These are phyloP conservation scores for Schizopora paradoxa DNA, from an alignment of 1,284 basidiomycete genomes.

Conservation along the genomic window DNA sequence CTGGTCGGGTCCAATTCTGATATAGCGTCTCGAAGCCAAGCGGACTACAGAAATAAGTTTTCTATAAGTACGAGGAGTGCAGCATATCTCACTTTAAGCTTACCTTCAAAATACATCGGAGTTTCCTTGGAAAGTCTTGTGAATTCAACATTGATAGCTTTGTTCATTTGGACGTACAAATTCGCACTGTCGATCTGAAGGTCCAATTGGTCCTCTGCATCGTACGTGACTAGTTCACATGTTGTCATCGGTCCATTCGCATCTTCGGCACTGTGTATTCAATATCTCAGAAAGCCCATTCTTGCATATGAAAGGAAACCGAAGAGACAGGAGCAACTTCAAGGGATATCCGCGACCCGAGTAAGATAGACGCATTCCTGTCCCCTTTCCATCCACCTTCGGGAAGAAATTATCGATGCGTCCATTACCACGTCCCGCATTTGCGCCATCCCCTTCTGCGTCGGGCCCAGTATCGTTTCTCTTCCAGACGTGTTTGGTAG, in stretches of 20 bases:
- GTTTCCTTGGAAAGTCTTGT: conserved; percentile 41
- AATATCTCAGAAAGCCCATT: conserved; percentile 3
- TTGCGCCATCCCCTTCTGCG: conserved; percentile 18
- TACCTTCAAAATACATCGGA: conserved; percentile 86
- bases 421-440: conserved; percentile 14
- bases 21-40: conserved; percentile 89
- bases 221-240: conserved; percentile 84
- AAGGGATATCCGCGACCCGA: conserved; percentile 76
- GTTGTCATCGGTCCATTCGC: conserved; percentile 79
- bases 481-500: conserved; percentile 13
- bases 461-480: conserved; percentile 11
- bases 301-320: neutral
- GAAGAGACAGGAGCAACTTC: conserved; percentile 65
- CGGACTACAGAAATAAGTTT: conserved; percentile 49
- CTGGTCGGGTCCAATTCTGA: conserved; percentile 83
- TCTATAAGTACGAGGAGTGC: conserved; percentile 7
- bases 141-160: neutral
- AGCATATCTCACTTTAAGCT: conserved; percentile 15
- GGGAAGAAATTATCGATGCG: conserved; percentile 51
- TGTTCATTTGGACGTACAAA: conserved; percentile 42
- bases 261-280: conserved; percentile 69
- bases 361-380: conserved; percentile 84
- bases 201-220: conserved; percentile 77
- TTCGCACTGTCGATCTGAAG: conserved; percentile 70
- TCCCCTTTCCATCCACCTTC: conserved; percentile 53